Percentiles rank a stretch among this genome's conserved stretches.
These are phyloP conservation scores for Tinospora cordifolia DNA, from an alignment of 164 flowering plant species.

Conservation along the genomic window DNA sequence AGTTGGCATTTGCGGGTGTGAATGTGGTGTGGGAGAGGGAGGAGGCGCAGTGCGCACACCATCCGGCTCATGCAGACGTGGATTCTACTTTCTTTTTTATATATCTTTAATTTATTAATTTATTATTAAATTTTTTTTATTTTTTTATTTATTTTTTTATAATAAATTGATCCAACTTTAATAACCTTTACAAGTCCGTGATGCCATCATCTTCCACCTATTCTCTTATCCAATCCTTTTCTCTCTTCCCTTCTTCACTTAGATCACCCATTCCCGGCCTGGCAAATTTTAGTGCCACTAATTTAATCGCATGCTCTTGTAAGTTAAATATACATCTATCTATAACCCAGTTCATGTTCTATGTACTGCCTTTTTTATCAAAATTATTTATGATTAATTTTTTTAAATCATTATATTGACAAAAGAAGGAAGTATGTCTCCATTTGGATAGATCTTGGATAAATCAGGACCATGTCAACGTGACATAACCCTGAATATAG, in stretches of 20 bases:
- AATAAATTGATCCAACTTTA: neutral
- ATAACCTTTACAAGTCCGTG: neutral
- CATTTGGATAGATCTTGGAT: too few relatives aligned
- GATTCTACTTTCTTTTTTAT: neutral
- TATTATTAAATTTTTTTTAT: too few relatives aligned
- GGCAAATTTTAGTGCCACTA: neutral
- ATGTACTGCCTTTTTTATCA: neutral
- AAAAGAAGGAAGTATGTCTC: too few relatives aligned
- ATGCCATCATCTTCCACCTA: neutral
- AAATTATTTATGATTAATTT: too few relatives aligned
- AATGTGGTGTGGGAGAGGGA: too few relatives aligned
- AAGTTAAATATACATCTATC: neutral
- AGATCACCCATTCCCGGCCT: neutral
- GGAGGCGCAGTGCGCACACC: neutral
- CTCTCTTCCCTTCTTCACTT: neutral
- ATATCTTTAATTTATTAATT: too few relatives aligned
- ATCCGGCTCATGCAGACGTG: slow-evolving; percentile 3
- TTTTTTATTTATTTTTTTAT: neutral
- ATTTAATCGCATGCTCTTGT: neutral
- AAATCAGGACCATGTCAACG: too few relatives aligned
- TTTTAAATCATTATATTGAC: too few relatives aligned
- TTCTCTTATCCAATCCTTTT: neutral
- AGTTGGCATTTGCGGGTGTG: neutral
- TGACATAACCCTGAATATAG: too few relatives aligned
- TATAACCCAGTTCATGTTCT: neutral